Percentiles rank a stretch among this genome's conserved stretches.
These are phyloP conservation scores for Mycena indigotica DNA, from an alignment of 768 basidiomycete species.

Conservation along the genomic window DNA sequence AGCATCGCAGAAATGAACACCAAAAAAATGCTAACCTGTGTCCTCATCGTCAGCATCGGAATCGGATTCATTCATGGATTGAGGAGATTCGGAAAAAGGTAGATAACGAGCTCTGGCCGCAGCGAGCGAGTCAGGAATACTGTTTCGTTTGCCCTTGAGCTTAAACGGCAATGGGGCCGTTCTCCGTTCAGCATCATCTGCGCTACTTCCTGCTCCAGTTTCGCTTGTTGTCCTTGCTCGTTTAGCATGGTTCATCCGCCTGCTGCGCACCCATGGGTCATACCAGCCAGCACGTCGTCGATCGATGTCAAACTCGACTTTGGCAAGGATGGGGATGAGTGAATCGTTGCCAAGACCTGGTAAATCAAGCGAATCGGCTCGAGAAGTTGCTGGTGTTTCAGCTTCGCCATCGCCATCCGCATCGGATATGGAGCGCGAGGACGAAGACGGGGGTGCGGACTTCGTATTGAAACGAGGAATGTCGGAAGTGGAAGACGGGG, in stretches of 20 bases:
- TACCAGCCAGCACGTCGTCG: slow-evolving; percentile 79
- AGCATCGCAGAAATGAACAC: slow-evolving; percentile 68
- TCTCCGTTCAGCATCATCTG: slow-evolving; percentile 22
- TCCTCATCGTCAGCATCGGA: slow-evolving; percentile 37
- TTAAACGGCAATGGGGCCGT: slow-evolving; percentile 14
- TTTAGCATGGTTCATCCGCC: slow-evolving; percentile 62
- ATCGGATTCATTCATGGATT: slow-evolving; percentile 12
- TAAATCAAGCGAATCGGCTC: slow-evolving; percentile 57
- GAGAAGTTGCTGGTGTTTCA: slow-evolving; percentile 35
- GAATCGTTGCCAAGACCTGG: slow-evolving; percentile 66
- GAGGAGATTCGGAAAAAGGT: slow-evolving; percentile 34
- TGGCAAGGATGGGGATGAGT: slow-evolving; percentile 83
- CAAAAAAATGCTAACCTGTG: slow-evolving; percentile 51
- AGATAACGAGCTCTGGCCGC: slow-evolving; percentile 37
- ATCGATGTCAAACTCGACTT: slow-evolving; percentile 95
- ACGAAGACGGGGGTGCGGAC: slow-evolving; percentile 51
- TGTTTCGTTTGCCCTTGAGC: slow-evolving; percentile 2
- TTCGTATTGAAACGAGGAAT: slow-evolving; percentile 43
- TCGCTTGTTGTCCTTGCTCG: slow-evolving; percentile 28
- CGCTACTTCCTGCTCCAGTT: slow-evolving; percentile 25
- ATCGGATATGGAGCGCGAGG: slow-evolving; percentile 47
- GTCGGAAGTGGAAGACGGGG: slow-evolving; percentile 57
- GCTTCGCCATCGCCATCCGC: slow-evolving; percentile 29
- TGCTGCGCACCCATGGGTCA: slow-evolving; percentile 76
- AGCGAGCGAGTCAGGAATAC: slow-evolving; percentile 4